Evolutionary conservation across 1,284 basidiomycete species (phyloP).

Genomic region (Spongiforma sp.): DNA sequence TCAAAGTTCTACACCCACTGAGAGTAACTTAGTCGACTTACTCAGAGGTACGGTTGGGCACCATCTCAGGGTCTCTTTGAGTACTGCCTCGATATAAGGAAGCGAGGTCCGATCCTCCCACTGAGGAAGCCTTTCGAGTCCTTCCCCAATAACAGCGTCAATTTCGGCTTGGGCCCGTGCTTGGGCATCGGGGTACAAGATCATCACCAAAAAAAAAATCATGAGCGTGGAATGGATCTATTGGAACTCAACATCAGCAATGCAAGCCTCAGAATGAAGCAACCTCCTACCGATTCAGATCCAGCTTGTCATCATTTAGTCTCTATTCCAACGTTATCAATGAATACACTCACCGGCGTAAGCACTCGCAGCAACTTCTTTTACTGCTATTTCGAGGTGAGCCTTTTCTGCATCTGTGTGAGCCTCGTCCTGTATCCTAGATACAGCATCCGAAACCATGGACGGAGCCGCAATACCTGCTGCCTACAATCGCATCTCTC

Average conservation of each 20-base stretch:
- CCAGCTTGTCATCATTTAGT: constrained; percentile 14
- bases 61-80: constrained; percentile 60
- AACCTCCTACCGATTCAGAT: constrained; percentile 28
- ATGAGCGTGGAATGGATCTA: constrained; percentile 50
- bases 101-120: constrained; percentile 45
- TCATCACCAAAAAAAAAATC: constrained; percentile 56
- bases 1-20: neutral
- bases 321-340: neutral
- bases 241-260: constrained; percentile 9
- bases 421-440: constrained; percentile 11
- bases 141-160: constrained; percentile 42
- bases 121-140: constrained; percentile 40
- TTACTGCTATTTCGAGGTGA: constrained; percentile 23
- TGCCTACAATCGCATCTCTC: constrained; percentile 9
- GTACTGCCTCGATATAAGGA: constrained; percentile 50
- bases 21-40: constrained; percentile 2
- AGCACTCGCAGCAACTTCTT: constrained; percentile 25
- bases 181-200: constrained; percentile 42
- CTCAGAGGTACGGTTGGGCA: constrained; percentile 46
- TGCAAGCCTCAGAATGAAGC: constrained; percentile 4
- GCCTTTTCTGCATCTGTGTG: constrained; percentile 11
- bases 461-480: constrained; percentile 27
- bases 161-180: constrained; percentile 46
- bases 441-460: constrained; percentile 27
- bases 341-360: constrained; percentile 19